phyloP scores from a whole-genome alignment of 306 rosid species.

The Leucaena leucocephala region DNA sequence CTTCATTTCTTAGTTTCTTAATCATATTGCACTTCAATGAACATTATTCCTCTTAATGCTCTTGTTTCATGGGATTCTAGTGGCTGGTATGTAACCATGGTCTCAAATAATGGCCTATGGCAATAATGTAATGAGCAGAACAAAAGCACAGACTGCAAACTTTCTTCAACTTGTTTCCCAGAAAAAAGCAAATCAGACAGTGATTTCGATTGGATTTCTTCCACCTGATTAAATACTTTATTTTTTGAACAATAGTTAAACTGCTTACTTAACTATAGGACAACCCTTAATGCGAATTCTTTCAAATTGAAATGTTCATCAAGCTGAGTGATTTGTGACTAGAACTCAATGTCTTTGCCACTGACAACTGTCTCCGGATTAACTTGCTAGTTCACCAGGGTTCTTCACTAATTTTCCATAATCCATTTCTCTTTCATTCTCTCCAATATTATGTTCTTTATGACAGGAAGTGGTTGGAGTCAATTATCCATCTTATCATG shows the following conservation, averaged over 20 bases:
- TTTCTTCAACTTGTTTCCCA: not conserved
- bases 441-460: not conserved
- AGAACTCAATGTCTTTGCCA: not conserved
- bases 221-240: not conserved
- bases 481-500: not conserved
- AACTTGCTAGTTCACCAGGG: not conserved
- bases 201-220: not conserved
- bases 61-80: not conserved
- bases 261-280: not conserved
- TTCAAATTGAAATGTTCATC: constrained; percentile 7
- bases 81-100: not conserved
- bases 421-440: not conserved
- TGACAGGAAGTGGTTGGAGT: not conserved
- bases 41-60: not conserved
- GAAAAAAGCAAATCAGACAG: not conserved
- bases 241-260: not conserved
- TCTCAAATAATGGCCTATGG: not conserved
- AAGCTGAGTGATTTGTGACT: not conserved
- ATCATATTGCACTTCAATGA: not conserved
- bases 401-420: not conserved
- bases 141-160: not conserved
- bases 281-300: not conserved
- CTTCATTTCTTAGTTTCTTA: not conserved
- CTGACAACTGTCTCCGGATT: not conserved
- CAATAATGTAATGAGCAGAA: not conserved